phyloP scores from a whole-genome alignment of 257 asterid species.

The Ilex aquifolium region DNA sequence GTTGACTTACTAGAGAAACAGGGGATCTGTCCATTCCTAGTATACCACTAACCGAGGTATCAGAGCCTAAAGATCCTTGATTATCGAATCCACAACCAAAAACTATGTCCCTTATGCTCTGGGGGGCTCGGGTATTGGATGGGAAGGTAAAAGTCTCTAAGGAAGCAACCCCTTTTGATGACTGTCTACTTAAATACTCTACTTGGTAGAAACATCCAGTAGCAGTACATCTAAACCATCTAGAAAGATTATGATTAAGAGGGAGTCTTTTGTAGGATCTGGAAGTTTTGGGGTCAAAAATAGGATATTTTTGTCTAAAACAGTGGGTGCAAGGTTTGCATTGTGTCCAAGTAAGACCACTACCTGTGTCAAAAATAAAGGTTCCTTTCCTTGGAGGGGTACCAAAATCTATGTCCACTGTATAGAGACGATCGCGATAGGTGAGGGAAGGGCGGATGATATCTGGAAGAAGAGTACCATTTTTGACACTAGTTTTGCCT shows the following conservation, averaged over 20 bases:
- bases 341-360: constrained; percentile 42
- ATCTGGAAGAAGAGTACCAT: too few relatives aligned
- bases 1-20: too few relatives aligned
- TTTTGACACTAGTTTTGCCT: too few relatives aligned
- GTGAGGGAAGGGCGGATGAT: constrained; percentile 5
- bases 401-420: too few relatives aligned
- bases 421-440: constrained; percentile 14
- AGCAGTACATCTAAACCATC: neutral
- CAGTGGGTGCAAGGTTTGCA: constrained; percentile 36
- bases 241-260: constrained; percentile 12
- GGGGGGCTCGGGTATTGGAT: neutral
- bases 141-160: constrained; percentile 28
- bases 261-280: constrained; percentile 5
- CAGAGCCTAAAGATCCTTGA: constrained; percentile 12
- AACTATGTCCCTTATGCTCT: constrained; percentile 9
- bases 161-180: constrained; percentile 16
- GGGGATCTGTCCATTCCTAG: too few relatives aligned
- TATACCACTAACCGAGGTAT: constrained; percentile 9
- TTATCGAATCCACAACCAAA: constrained; percentile 29
- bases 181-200: constrained; percentile 19
- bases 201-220: constrained; percentile 1
- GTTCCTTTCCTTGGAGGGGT: too few relatives aligned
- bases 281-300: constrained; percentile 25
- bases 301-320: constrained; percentile 18
- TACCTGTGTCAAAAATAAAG: constrained; percentile 41